A percentile compares a stretch with the other conserved stretches of the same genome.
These are phyloP conservation scores for Erysimum pusillum DNA, from an alignment of 441 rosid species.

Conservation along the genomic window DNA sequence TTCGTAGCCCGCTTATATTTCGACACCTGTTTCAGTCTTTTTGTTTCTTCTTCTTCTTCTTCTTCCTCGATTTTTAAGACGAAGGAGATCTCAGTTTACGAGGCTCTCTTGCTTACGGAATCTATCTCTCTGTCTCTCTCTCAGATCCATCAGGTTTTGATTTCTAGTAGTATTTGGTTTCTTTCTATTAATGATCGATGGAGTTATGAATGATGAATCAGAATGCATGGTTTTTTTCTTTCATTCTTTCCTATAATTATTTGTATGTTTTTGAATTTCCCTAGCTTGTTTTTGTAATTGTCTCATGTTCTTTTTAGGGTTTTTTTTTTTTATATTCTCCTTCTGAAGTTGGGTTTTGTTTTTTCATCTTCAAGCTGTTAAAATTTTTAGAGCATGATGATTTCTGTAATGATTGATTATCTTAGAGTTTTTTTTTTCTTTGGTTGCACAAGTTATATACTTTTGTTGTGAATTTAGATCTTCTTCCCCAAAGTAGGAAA, in stretches of 20 bases:
- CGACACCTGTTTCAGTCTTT: slow-evolving; percentile 41
- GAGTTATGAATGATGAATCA: slow-evolving; percentile 12
- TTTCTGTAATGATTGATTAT: background rate
- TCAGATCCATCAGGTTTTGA: slow-evolving; percentile 46
- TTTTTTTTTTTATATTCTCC: too few relatives aligned
- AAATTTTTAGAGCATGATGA: background rate
- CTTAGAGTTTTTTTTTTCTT: background rate
- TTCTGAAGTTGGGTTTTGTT: too few relatives aligned
- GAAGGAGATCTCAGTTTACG: slow-evolving; percentile 39
- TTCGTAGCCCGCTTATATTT: slow-evolving; percentile 28
- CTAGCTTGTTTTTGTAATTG: slow-evolving; percentile 27
- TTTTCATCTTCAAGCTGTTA: background rate
- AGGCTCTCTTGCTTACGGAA: slow-evolving; percentile 36
- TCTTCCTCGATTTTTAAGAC: slow-evolving; percentile 27
- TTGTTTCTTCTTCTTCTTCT: slow-evolving; percentile 22
- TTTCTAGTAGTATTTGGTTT: slow-evolving; percentile 11
- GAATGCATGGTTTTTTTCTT: slow-evolving; percentile 37
- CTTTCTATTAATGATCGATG: background rate
- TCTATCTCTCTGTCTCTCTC: slow-evolving; percentile 9
- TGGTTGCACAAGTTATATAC: background rate
- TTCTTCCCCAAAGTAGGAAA: slow-evolving; percentile 13
- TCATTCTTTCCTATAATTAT: too few relatives aligned
- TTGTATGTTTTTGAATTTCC: background rate
- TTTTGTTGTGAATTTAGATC: slow-evolving; percentile 32
- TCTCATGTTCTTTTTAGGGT: slow-evolving; percentile 5